Percentiles rank a stretch among this genome's conserved stretches.
Conservation (phyloP, 164 flowering plant species). For the Umbellularia californica region DNA sequence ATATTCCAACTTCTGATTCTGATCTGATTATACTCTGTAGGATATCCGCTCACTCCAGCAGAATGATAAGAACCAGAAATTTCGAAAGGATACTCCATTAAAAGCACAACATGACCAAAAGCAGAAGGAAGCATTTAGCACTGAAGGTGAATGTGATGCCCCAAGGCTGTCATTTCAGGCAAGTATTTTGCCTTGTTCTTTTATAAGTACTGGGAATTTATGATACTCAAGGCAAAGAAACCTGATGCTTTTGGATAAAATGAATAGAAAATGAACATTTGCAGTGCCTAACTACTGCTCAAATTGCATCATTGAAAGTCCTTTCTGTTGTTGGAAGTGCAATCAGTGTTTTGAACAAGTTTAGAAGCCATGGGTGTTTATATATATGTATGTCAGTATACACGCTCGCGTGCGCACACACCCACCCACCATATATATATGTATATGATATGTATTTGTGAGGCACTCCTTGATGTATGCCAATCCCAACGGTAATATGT, state of each 20-base stretch:
- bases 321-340: too few species aligned
- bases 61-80: constrained; percentile 2
- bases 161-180: constrained; percentile 22
- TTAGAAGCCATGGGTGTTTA: too few species aligned
- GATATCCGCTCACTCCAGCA: not conserved
- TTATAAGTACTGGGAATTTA: not conserved
- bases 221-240: not conserved
- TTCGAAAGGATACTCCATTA: not conserved
- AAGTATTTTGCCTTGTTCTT: not conserved
- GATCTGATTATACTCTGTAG: constrained; percentile 10
- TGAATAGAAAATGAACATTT: too few species aligned
- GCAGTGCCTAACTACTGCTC: too few species aligned
- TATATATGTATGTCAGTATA: too few species aligned
- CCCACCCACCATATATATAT: too few species aligned
- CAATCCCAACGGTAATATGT: too few species aligned
- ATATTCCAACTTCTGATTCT: not conserved
- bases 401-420: too few species aligned
- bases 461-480: too few species aligned
- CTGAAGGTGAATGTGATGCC: not conserved
- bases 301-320: too few species aligned
- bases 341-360: too few species aligned
- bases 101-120: not conserved
- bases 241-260: not conserved
- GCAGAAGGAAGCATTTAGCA: not conserved
- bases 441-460: too few species aligned